Evolutionary conservation across 1,284 basidiomycete genomes (phyloP).

Genomic region (Marasmius sp.): DNA sequence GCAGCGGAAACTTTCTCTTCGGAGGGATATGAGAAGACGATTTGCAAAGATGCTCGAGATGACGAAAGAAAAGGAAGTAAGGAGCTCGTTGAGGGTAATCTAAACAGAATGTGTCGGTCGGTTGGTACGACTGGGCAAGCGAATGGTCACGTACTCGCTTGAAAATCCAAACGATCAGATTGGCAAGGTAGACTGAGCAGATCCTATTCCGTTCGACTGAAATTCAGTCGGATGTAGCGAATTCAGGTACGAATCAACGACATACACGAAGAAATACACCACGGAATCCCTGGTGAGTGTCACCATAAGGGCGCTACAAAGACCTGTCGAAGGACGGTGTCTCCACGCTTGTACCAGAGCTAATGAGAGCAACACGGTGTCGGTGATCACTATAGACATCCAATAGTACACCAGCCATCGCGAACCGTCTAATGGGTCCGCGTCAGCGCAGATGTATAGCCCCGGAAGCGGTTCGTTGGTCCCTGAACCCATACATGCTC

Average conservation of each 20-base stretch:
- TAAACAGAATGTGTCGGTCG: neutral
- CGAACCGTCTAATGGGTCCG: slow-evolving; percentile 7
- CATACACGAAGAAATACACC: slow-evolving; percentile 7
- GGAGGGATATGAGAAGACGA: slow-evolving; percentile 10
- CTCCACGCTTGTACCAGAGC: slow-evolving; percentile 9
- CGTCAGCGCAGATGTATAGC: slow-evolving; percentile 13
- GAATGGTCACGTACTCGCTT: slow-evolving; percentile 4
- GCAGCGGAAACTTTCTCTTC: neutral
- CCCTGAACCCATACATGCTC: neutral
- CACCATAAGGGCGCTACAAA: slow-evolving; percentile 1
- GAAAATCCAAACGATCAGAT: slow-evolving; percentile 12
- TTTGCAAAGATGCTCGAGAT: slow-evolving; percentile 11
- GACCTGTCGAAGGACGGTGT: neutral
- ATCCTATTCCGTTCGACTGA: neutral
- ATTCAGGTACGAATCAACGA: neutral
- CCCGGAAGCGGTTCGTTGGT: slow-evolving; percentile 9
- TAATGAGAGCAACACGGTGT: slow-evolving; percentile 5
- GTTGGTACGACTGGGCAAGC: neutral
- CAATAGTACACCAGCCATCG: slow-evolving; percentile 13
- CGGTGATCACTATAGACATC: slow-evolving; percentile 3
- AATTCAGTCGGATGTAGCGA: neutral
- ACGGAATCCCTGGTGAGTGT: slow-evolving; percentile 8
- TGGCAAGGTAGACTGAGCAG: slow-evolving; percentile 6
- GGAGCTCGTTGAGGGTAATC: slow-evolving; percentile 11
- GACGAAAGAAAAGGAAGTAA: slow-evolving; percentile 12